Evolutionary conservation across 2,329 filamentous ascomycete species (phyloP).

Genomic region (Trichoderma gracile): DNA sequence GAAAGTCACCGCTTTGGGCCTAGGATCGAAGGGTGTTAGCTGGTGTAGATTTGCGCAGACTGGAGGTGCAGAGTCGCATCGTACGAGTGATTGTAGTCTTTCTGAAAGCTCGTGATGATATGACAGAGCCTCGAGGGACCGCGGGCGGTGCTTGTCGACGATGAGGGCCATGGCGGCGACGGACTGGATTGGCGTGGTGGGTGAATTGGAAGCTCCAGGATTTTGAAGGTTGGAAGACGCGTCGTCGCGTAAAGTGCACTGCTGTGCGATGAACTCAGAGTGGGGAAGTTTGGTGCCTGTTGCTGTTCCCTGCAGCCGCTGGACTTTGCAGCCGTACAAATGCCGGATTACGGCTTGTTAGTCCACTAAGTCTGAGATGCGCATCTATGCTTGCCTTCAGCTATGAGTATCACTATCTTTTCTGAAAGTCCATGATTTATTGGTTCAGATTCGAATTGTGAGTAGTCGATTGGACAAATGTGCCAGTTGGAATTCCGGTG

Average conservation of each 20-base stretch:
- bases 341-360: neutral
- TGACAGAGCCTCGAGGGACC: conserved; percentile 73
- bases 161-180: conserved; percentile 61
- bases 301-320: neutral
- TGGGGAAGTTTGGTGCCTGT: conserved; percentile 9
- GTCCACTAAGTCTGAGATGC: neutral
- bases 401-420: too few species aligned
- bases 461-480: too few species aligned
- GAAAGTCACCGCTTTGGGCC: conserved; percentile 97
- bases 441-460: too few species aligned
- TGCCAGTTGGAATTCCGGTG: too few species aligned
- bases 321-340: neutral
- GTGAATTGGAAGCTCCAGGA: conserved; percentile 2
- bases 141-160: conserved; percentile 71
- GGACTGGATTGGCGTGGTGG: conserved; percentile 16
- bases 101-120: conserved; percentile 90
- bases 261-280: conserved; percentile 27
- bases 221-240: conserved; percentile 33
- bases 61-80: conserved; percentile 32
- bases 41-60: neutral
- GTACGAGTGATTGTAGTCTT: conserved; percentile 80
- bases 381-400: too few species aligned
- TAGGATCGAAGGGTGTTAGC: conserved; percentile 40
- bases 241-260: conserved; percentile 46
- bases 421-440: too few species aligned